phyloP scores from a whole-genome alignment of 495 filamentous ascomycete species.

The Penicillium coffeae region DNA sequence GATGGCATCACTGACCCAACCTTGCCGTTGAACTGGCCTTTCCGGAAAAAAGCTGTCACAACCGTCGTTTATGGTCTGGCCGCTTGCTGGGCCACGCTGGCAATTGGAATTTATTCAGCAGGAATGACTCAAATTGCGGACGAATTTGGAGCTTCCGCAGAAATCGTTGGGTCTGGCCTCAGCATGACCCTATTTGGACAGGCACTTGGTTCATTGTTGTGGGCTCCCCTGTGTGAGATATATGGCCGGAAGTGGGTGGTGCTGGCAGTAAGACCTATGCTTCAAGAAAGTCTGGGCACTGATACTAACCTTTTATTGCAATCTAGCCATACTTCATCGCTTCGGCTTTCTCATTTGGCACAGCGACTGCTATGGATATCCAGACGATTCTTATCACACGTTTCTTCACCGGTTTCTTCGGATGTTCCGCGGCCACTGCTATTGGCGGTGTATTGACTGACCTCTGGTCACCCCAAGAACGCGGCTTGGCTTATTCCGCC shows the following conservation, averaged over 20 bases:
- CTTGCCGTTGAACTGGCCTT: conserved; percentile 49
- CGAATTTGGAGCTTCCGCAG: conserved; percentile 42
- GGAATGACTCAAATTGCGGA: conserved; percentile 35
- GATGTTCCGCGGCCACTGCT: conserved; percentile 62
- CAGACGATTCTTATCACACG: conserved; percentile 66
- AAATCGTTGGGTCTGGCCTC: conserved; percentile 49
- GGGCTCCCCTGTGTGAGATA: conserved; percentile 67
- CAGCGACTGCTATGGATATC: conserved; percentile 60
- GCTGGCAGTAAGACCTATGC: conserved; percentile 18
- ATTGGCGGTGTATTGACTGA: conserved; percentile 67
- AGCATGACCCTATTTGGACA: conserved; percentile 51
- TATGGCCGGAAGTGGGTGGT: conserved; percentile 55
- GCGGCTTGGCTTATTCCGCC: conserved; percentile 57
- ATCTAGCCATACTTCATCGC: conserved; percentile 61
- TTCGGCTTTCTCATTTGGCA: conserved; percentile 59
- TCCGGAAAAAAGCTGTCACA: conserved; percentile 5
- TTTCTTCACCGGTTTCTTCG: conserved; percentile 68
- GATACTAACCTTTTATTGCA: not conserved
- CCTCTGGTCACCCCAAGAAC: conserved; percentile 52
- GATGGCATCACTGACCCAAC: conserved; percentile 45
- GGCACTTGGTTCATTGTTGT: conserved; percentile 49
- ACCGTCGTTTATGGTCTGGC: conserved; percentile 11
- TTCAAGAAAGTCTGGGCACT: not conserved
- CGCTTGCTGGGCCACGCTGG: not conserved
- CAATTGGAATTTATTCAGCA: conserved; percentile 37